Percentiles rank a stretch among this genome's conserved stretches.
phyloP scores from a whole-genome alignment of 768 basidiomycete genomes.

The Tricholoma furcatifolium region DNA sequence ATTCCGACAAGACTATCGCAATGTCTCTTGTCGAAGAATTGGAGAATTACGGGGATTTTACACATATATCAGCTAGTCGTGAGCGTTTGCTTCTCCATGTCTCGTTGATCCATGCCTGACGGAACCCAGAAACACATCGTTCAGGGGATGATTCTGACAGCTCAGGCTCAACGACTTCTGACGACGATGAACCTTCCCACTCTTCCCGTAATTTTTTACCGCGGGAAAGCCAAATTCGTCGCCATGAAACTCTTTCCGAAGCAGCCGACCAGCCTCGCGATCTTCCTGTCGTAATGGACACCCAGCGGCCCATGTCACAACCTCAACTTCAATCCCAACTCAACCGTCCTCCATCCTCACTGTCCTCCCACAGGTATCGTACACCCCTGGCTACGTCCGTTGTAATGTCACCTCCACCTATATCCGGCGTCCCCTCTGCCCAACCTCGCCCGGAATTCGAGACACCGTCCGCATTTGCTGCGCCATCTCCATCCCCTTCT shows the following conservation, averaged over 20 bases:
- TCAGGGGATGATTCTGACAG: slow-evolving; percentile 59
- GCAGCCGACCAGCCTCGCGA: slow-evolving; percentile 50
- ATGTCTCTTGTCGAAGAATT: slow-evolving; percentile 74
- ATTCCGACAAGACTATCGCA: slow-evolving; percentile 81
- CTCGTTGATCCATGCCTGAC: background rate
- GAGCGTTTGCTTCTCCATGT: slow-evolving; percentile 13
- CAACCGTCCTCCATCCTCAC: slow-evolving; percentile 71
- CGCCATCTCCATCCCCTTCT: slow-evolving; percentile 39
- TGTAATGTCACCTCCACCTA: slow-evolving; percentile 54
- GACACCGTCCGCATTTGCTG: slow-evolving; percentile 72
- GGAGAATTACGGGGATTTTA: slow-evolving; percentile 69
- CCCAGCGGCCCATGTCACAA: slow-evolving; percentile 31
- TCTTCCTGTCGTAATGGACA: slow-evolving; percentile 29
- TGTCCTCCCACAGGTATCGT: slow-evolving; percentile 75
- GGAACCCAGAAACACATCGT: slow-evolving; percentile 39
- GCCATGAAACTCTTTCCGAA: slow-evolving; percentile 37
- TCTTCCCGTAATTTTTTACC: slow-evolving; percentile 19
- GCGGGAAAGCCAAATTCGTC: slow-evolving; percentile 28
- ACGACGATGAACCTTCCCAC: slow-evolving; percentile 19
- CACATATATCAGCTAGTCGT: slow-evolving; percentile 69
- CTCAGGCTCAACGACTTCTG: slow-evolving; percentile 63
- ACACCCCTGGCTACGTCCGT: slow-evolving; percentile 70
- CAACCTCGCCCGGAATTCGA: slow-evolving; percentile 74
- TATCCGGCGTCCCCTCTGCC: slow-evolving; percentile 50
- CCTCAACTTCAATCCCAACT: slow-evolving; percentile 41